Conservation (phyloP, 805 yeast genomes). For the Jamesozyma lodderae region DNA sequence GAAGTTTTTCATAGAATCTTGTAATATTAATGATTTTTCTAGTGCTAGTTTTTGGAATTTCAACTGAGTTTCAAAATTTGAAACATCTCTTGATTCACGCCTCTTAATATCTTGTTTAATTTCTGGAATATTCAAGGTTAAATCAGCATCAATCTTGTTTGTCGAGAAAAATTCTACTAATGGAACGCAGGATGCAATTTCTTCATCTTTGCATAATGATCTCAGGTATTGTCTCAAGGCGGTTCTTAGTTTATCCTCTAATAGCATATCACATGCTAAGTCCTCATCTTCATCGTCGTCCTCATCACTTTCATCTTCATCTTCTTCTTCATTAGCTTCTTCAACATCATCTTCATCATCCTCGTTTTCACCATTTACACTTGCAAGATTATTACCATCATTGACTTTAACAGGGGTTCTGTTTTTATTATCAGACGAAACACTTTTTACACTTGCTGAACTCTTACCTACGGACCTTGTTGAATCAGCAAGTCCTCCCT, state of each 20-base stretch:
- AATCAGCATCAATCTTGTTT: conserved; percentile 31
- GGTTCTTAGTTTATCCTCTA: conserved; percentile 69
- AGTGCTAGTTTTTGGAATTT: conserved; percentile 66
- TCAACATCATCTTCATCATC: conserved; percentile 5
- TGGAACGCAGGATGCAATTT: conserved; percentile 43
- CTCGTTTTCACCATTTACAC: not conserved
- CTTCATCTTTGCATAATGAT: conserved; percentile 43
- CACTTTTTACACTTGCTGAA: no score
- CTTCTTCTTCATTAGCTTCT: conserved; percentile 3
- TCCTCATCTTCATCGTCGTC: conserved; percentile 15
- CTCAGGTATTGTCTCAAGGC: conserved; percentile 68
- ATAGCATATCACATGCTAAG: conserved; percentile 30
- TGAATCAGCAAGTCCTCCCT: conserved; percentile 14
- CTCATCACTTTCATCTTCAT: conserved; percentile 5
- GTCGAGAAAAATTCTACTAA: conserved; percentile 44
- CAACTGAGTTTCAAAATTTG: conserved; percentile 51
- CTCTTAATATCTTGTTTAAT: conserved; percentile 41
- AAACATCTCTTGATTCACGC: conserved; percentile 54
- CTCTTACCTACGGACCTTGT: no score
- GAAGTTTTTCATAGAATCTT: conserved; percentile 49
- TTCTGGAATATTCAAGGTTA: conserved; percentile 1
- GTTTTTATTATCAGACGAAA: not conserved
- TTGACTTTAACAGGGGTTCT: not conserved
- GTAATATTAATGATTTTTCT: conserved; percentile 44
- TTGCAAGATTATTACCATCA: no score